Percentiles rank a stretch among this genome's conserved stretches.
phyloP scores from a whole-genome alignment of 1,139 yeast genomes.

The Candida frijolesensis region DNA sequence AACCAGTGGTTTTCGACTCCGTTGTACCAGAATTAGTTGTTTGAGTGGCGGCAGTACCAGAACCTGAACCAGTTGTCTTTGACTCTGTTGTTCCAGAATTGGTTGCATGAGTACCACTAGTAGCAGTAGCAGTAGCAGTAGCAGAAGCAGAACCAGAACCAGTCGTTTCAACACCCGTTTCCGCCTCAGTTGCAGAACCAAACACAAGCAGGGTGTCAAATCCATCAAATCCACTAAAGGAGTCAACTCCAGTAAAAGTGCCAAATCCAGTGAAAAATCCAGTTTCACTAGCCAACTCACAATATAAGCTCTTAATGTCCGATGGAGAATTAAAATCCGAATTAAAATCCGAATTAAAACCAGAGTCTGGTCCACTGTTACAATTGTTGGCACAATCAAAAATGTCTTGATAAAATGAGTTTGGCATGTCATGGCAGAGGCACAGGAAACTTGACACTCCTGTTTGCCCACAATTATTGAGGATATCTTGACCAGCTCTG shows the following conservation, averaged over 20 bases:
- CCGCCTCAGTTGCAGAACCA: not conserved
- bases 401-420: not conserved
- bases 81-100: not conserved
- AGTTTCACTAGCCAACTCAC: not conserved
- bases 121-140: no score
- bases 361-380: not conserved
- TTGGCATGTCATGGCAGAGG: not conserved
- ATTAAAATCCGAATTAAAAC: no score
- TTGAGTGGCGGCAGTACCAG: not conserved
- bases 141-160: no score
- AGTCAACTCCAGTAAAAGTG: not conserved
- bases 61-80: not conserved
- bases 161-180: not conserved
- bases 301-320: not conserved
- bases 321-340: not conserved
- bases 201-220: not conserved
- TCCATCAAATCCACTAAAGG: not conserved
- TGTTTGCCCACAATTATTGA: not conserved
- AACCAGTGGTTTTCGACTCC: not conserved
- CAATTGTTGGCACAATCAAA: not conserved
- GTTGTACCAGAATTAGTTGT: not conserved
- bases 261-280: not conserved
- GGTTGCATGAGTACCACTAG: no score
- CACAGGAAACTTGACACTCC: not conserved
- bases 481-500: not conserved